Conservation (phyloP, 2,329 filamentous ascomycete species). For the Xylariaceae sp. region DNA sequence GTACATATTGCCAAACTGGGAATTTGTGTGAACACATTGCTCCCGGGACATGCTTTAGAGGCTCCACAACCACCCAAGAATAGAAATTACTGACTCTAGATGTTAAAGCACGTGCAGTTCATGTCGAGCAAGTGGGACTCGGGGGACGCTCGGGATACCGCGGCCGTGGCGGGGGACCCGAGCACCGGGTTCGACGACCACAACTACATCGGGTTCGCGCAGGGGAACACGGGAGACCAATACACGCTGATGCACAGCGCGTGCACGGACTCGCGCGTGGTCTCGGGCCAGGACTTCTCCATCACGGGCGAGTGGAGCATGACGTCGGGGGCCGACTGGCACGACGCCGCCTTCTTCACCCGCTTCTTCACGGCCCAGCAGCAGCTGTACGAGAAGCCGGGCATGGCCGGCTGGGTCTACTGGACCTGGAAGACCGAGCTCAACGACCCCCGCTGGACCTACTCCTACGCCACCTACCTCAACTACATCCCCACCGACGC, state of each 20-base stretch:
- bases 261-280: constrained; percentile 26
- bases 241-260: constrained; percentile 26
- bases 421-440: constrained; percentile 31
- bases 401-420: constrained; percentile 28
- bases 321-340: constrained; percentile 23
- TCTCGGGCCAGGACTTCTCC: constrained; percentile 20
- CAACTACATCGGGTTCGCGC: constrained; percentile 54
- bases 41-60: no score
- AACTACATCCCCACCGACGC: constrained; percentile 24
- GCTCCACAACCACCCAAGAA: no score
- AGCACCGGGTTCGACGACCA: constrained; percentile 60
- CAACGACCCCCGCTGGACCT: constrained; percentile 28
- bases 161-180: constrained; percentile 46
- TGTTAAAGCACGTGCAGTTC: constrained; percentile 57
- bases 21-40: no score
- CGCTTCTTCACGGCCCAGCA: constrained; percentile 30
- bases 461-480: constrained; percentile 26
- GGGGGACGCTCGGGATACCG: constrained; percentile 49
- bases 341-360: constrained; percentile 23
- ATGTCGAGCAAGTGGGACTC: constrained; percentile 58
- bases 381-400: constrained; percentile 30
- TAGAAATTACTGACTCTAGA: no score
- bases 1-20: no score
- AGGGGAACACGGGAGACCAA: constrained; percentile 17
- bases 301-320: constrained; percentile 33